Base-by-base conservation (phyloP, 768 basidiomycete species). In the Pholiota conissans region DNA sequence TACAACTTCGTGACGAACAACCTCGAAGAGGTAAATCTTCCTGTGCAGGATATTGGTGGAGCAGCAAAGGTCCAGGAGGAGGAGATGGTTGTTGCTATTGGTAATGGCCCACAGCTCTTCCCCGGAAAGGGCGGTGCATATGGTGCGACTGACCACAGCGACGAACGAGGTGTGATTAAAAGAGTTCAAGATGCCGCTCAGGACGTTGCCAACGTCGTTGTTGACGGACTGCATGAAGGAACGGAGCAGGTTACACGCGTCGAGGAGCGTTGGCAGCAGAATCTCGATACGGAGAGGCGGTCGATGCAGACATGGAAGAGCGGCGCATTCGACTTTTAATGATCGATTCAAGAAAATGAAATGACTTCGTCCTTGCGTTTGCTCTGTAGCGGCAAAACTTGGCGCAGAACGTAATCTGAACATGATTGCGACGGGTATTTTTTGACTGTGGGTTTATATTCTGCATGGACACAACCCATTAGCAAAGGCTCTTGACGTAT, bases 31-130 rank as follows among this genome's bases (percentile, higher is more conserved):
- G 57, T 59, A 14, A 58, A 66, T 48, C 67, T 67, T 28, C 62
- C 65, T 14, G n/a, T 48, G 30, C 45, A 52, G 22, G 59, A 22
- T 11, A 49, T 32, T 10, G 53, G 50, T 46, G 52, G 49, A 4
- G 42, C 26, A 26, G 24, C 47, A 1, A 54, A 60, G 14, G 49
- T 35, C n/a, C 52, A 58, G 20, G 60, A 52, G n/a, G 60, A 63
- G 6, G 69, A 73, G 50, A 71, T 71, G 2, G 63, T 73, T 3
- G 34, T 78, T 26, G 74, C 74, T n/a, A 58, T 76, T 39, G 75
- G 76, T 4, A 67, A 58, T 24, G 73, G 72, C 13, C 58, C 74
- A 1, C 74, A 76, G 55, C 50, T 78, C 26, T 73, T 76, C 61
- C 67, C 72, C 1, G 67, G 68, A 5, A 69, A 73, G 56, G 68